phyloP scores from a whole-genome alignment of 2,329 filamentous ascomycete species.

The Leptographium lundbergii region DNA sequence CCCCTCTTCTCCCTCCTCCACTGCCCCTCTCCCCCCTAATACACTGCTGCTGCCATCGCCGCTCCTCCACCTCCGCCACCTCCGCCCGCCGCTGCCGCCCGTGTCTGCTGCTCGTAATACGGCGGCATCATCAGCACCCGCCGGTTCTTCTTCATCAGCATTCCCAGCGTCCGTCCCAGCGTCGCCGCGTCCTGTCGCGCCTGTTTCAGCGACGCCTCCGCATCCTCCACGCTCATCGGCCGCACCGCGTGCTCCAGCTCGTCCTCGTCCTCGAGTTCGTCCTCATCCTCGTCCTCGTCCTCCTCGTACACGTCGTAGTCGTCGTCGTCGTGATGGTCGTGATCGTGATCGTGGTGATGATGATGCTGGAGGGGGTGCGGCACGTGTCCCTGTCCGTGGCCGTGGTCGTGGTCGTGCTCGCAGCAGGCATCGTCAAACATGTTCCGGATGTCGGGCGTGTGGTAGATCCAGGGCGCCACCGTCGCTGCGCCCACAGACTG shows the following conservation, averaged over 20 bases:
- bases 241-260: slow-evolving; percentile 24
- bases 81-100: not conserved
- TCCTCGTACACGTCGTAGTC: not conserved
- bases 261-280: slow-evolving; percentile 12
- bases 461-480: slow-evolving; percentile 42
- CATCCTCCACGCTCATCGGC: slow-evolving; percentile 49
- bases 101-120: not conserved
- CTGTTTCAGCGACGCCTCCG: slow-evolving; percentile 40
- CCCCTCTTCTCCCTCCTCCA: not conserved
- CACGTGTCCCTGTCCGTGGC: not conserved
- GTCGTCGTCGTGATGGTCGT: slow-evolving; percentile 1
- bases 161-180: slow-evolving; percentile 35
- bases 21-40: not conserved
- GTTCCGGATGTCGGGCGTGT: slow-evolving; percentile 7
- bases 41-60: not conserved
- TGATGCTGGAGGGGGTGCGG: no score
- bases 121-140: slow-evolving; percentile 28
- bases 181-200: slow-evolving; percentile 48
- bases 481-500: slow-evolving; percentile 32
- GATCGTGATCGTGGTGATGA: not conserved
- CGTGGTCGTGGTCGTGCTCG: not conserved
- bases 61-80: not conserved
- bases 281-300: not conserved
- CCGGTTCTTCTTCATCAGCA: slow-evolving; percentile 47
- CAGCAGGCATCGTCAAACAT: not conserved